Evolutionary conservation across 495 filamentous ascomycete species (phyloP).

Genomic region (Annulohypoxylon stygium): DNA sequence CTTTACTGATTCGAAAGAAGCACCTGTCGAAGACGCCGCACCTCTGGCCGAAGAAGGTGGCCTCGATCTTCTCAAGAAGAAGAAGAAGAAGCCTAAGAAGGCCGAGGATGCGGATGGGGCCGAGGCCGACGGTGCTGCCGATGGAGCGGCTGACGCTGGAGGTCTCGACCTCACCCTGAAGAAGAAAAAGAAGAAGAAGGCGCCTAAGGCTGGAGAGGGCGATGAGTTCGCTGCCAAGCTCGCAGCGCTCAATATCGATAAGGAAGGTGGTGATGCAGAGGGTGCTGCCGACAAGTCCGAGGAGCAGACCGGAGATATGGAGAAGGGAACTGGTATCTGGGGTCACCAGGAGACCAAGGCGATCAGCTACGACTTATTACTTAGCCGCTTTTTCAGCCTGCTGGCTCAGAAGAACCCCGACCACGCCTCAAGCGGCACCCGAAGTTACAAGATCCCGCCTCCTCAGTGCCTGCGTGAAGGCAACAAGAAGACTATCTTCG

Average conservation of each 20-base stretch:
- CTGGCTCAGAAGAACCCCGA: conserved; percentile 95
- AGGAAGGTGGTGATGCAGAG: conserved; percentile 74
- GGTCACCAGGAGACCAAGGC: conserved; percentile 78
- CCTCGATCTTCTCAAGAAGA: conserved; percentile 70
- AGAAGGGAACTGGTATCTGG: conserved; percentile 95
- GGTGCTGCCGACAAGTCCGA: conserved; percentile 61
- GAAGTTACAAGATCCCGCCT: conserved; percentile 98
- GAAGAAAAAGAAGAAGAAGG: conserved; percentile 98
- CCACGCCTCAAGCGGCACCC: conserved; percentile 84
- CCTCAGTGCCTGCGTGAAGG: conserved; percentile 99
- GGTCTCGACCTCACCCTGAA: conserved; percentile 86
- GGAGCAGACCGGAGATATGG: conserved; percentile 77
- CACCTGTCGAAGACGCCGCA: conserved; percentile 64
- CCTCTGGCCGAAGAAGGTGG: conserved; percentile 61
- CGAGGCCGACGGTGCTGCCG: conserved; percentile 66
- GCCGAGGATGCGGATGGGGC: conserved; percentile 71
- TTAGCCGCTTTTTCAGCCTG: conserved; percentile 91
- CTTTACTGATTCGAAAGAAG: conserved; percentile 62
- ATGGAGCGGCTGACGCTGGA: conserved; percentile 54
- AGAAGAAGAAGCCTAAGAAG: conserved; percentile 85
- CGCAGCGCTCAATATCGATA: conserved; percentile 82
- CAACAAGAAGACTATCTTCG: conserved; percentile 99
- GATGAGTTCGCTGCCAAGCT: conserved; percentile 71
- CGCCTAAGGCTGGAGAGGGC: conserved; percentile 71
- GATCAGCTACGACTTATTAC: conserved; percentile 86